phyloP scores from a whole-genome alignment of 1,284 basidiomycete genomes.

The Sutorius eximius region DNA sequence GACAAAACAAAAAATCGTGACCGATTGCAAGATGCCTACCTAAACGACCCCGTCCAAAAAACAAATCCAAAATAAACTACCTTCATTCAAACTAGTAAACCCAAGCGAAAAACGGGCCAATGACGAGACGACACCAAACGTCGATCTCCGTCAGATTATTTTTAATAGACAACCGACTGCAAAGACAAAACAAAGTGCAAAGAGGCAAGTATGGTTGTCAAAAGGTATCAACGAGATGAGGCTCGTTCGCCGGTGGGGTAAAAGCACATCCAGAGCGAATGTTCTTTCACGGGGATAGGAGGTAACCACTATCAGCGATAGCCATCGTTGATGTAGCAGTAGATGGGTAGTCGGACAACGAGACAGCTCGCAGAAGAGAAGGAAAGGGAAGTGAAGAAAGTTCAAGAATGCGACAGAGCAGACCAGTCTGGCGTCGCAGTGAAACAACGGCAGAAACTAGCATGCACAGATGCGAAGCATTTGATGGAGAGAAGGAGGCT shows the following conservation, averaged over 20 bases:
- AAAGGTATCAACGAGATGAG: constrained; percentile 37
- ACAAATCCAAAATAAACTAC: too few relatives aligned
- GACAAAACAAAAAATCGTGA: too few relatives aligned
- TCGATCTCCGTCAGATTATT: too few relatives aligned
- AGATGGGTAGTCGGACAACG: constrained; percentile 12
- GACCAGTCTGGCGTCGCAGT: constrained; percentile 30
- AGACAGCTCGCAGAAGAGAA: constrained; percentile 1
- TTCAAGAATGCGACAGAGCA: constrained; percentile 19
- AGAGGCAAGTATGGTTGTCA: neutral
- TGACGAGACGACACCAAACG: too few relatives aligned
- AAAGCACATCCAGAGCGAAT: constrained; percentile 23
- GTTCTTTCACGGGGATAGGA: constrained; percentile 20
- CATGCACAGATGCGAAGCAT: constrained; percentile 10
- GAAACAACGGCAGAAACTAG: constrained; percentile 28
- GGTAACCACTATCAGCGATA: neutral
- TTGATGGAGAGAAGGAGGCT: constrained; percentile 1
- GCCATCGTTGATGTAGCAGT: neutral
- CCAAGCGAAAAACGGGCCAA: too few relatives aligned
- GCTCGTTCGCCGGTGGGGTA: constrained; percentile 34
- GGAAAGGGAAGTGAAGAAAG: neutral
- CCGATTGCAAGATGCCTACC: too few relatives aligned
- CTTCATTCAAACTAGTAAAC: too few relatives aligned
- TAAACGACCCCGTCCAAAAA: too few relatives aligned
- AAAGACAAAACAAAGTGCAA: neutral
- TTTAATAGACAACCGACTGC: neutral